These are phyloP conservation scores for Auriscalpium vulgare DNA, from an alignment of 768 basidiomycete genomes.

Conservation along the genomic window DNA sequence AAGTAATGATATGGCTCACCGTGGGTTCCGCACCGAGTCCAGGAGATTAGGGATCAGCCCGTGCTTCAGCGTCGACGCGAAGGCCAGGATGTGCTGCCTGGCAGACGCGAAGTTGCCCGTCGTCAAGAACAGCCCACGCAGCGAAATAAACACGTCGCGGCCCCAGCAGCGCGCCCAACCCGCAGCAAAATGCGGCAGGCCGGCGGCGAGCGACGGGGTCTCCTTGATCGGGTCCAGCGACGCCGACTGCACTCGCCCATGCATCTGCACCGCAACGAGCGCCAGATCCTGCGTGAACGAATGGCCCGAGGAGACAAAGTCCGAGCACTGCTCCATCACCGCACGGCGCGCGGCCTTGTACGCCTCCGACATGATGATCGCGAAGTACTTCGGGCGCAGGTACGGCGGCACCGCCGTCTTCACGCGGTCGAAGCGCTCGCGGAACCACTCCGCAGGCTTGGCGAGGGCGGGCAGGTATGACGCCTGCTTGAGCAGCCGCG, in stretches of 20 bases:
- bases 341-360: slow-evolving; percentile 85
- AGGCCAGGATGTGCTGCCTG: slow-evolving; percentile 84
- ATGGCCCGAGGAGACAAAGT: slow-evolving; percentile 80
- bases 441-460: slow-evolving; percentile 75
- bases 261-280: slow-evolving; percentile 80
- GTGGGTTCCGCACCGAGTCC: slow-evolving; percentile 78
- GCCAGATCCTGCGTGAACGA: slow-evolving; percentile 88
- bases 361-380: slow-evolving; percentile 80
- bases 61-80: slow-evolving; percentile 89
- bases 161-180: slow-evolving; percentile 99
- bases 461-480: slow-evolving; percentile 50
- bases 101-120: slow-evolving; percentile 87
- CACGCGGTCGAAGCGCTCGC: slow-evolving; percentile 79
- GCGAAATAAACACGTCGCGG: slow-evolving; percentile 87
- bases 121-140: slow-evolving; percentile 88
- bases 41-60: slow-evolving; percentile 94
- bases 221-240: slow-evolving; percentile 68
- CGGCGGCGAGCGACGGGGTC: slow-evolving; percentile 85
- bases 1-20: slow-evolving; percentile 35
- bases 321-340: slow-evolving; percentile 81
- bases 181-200: slow-evolving; percentile 87
- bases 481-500: slow-evolving; percentile 63
- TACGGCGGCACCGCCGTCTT: slow-evolving; percentile 70
- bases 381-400: slow-evolving; percentile 94
- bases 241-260: slow-evolving; percentile 84